Percentiles rank a stretch among this genome's conserved stretches.
Evolutionary conservation across 495 filamentous ascomycete species (phyloP).

Genomic region (Daldinia caldariorum): DNA sequence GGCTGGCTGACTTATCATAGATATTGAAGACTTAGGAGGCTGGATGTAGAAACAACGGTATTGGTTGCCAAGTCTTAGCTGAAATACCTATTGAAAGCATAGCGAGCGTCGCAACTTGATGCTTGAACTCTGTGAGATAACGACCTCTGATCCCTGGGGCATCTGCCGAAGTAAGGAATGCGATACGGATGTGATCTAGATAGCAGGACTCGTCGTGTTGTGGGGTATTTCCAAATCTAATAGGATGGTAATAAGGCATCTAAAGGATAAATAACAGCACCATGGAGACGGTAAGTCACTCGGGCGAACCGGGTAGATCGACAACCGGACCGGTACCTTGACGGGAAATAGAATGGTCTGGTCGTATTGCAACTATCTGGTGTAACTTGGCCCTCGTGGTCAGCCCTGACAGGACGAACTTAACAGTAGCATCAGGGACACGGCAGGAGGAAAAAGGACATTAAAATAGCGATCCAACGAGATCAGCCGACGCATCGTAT

Average conservation of each 20-base stretch:
- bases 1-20: neutral
- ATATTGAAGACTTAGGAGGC: neutral
- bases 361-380: slow-evolving; percentile 27
- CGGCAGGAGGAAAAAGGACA: slow-evolving; percentile 17
- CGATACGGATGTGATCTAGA: neutral
- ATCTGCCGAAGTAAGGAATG: neutral
- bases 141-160: neutral
- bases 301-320: slow-evolving; percentile 7
- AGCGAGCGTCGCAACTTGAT: neutral
- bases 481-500: slow-evolving; percentile 11
- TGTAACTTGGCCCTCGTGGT: slow-evolving; percentile 33
- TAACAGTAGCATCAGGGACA: slow-evolving; percentile 30
- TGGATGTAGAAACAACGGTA: neutral
- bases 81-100: neutral
- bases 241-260: neutral
- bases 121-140: neutral
- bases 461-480: slow-evolving; percentile 15
- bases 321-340: slow-evolving; percentile 18
- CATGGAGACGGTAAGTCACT: slow-evolving; percentile 1
- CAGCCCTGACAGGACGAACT: slow-evolving; percentile 30
- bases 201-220: neutral
- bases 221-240: slow-evolving; percentile 1
- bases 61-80: neutral
- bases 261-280: neutral
- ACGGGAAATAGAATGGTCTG: slow-evolving; percentile 15